Evolutionary conservation across 257 asterid genomes (phyloP).

Genomic region (Plantago ovata): DNA sequence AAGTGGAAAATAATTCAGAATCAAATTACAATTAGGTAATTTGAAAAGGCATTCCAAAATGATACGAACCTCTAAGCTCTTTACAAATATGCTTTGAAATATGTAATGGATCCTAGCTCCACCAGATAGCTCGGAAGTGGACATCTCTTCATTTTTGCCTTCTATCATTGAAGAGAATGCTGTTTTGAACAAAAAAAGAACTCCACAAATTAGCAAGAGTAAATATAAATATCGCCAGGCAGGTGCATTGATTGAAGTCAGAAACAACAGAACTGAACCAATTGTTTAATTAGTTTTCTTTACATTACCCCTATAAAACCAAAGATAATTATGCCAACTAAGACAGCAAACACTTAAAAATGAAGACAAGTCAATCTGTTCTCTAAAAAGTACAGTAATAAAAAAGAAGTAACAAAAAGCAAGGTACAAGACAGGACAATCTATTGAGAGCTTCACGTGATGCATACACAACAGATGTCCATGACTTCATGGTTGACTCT

Average conservation of each 20-base stretch:
- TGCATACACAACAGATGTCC: no score
- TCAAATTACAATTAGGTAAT: slow-evolving; percentile 12
- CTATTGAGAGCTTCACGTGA: no score
- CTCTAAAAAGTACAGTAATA: no score
- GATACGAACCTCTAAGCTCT: slow-evolving; percentile 78
- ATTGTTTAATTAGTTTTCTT: neutral
- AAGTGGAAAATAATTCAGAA: slow-evolving; percentile 7
- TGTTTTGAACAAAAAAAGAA: slow-evolving; percentile 34
- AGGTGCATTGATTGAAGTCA: neutral
- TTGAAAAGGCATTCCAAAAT: slow-evolving; percentile 16
- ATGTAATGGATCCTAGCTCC: slow-evolving; percentile 98
- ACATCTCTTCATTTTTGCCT: slow-evolving; percentile 90
- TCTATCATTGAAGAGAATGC: slow-evolving; percentile 91
- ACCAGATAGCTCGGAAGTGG: slow-evolving; percentile 89
- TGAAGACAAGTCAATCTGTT: no score
- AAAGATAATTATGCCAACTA: no score
- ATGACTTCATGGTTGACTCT: no score
- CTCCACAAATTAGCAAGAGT: neutral
- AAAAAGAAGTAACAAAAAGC: no score
- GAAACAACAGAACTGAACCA: slow-evolving; percentile 4
- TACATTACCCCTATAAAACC: no score
- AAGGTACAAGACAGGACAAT: no score
- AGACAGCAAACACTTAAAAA: no score
- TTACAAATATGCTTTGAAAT: slow-evolving; percentile 84
- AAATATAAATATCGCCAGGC: slow-evolving; percentile 1